Evolutionary conservation across 2,329 filamentous ascomycete species (phyloP), one percentile per base, ranked within the genome.

Genomic region (Aspergillus felis): DNA sequence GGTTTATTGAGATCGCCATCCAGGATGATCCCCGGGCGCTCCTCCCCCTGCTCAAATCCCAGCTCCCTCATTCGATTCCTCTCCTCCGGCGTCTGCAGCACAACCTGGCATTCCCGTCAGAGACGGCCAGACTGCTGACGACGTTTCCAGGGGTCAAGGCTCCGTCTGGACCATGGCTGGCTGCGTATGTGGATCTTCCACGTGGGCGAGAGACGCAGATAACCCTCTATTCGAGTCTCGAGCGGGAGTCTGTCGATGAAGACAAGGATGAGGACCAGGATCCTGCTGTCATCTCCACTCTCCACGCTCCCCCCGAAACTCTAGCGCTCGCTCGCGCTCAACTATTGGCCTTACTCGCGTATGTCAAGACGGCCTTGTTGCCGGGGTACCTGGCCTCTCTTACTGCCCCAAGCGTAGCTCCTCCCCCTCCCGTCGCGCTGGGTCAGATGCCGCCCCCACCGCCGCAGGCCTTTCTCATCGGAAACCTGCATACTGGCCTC

Each of bases 121-220:
- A 63, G 35, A 75, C 72, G 5, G 72, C 73, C 22, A 60, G 64
- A 41, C 66, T 72, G 56, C 61, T 76, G 7, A 67, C 70, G 20
- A 74, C 72, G 17, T 72, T 74, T 51, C 61, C 66, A 38, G 61
- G 56, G 32, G 48, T 41, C 35, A 51, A 58, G n/a, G 50, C 57
- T 47, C 38, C 46, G 22, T 44, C 48, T 24, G 54, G 53, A 3
- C 71, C 72, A 44, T 79, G 76, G 76, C 66, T 78, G 42, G 72
- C 69, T 53, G 75, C 74, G 7, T 68, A 72, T 51, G 71, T 77
- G 50, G 75, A 79, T 66, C 65, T 79, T 4, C 66, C 66, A 53
- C 61, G 65, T 20, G 68, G 73, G 28, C 71, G 70, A 12, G 71
- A 76, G 55, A 78, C 76, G n/a, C 76, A 78, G 57, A 66, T 76